These are phyloP conservation scores for Aspergillus sp. DNA, from an alignment of 2,329 filamentous ascomycete genomes.

Conservation along the genomic window DNA sequence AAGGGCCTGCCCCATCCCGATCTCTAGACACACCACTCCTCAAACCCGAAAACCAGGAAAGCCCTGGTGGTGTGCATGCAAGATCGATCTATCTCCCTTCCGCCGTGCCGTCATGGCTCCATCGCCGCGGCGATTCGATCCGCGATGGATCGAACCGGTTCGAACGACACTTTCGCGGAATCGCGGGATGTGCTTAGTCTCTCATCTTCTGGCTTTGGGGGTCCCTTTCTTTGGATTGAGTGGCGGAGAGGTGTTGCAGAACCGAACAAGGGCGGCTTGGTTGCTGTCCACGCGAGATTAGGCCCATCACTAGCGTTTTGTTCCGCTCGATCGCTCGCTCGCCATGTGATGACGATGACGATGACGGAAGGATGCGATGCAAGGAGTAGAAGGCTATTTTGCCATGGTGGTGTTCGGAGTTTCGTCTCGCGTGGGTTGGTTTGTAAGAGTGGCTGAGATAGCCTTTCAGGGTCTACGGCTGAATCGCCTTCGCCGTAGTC, in stretches of 20 bases:
- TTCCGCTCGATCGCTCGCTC: neutral
- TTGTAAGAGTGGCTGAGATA: neutral
- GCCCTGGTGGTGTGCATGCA: conserved; percentile 1
- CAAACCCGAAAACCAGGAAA: conserved; percentile 10
- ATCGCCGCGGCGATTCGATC: neutral
- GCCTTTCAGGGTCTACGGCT: too few species aligned
- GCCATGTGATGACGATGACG: too few species aligned
- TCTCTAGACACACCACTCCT: neutral
- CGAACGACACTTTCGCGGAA: neutral
- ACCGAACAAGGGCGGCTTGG: too few species aligned
- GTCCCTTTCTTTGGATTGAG: neutral
- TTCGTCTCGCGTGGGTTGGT: too few species aligned
- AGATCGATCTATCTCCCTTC: conserved; percentile 7
- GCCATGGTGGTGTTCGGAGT: neutral
- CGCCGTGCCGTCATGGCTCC: neutral
- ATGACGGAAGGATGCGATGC: neutral
- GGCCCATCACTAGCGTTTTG: neutral
- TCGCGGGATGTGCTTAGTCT: neutral
- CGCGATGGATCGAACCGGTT: neutral
- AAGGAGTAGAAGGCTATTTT: neutral
- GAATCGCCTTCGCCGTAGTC: too few species aligned
- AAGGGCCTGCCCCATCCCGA: neutral
- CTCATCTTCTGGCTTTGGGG: neutral
- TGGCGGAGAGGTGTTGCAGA: too few species aligned
- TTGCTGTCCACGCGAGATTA: neutral